Conservation (phyloP, 352 stramenopile genomes). For the Globisporangium camurandrum region DNA sequence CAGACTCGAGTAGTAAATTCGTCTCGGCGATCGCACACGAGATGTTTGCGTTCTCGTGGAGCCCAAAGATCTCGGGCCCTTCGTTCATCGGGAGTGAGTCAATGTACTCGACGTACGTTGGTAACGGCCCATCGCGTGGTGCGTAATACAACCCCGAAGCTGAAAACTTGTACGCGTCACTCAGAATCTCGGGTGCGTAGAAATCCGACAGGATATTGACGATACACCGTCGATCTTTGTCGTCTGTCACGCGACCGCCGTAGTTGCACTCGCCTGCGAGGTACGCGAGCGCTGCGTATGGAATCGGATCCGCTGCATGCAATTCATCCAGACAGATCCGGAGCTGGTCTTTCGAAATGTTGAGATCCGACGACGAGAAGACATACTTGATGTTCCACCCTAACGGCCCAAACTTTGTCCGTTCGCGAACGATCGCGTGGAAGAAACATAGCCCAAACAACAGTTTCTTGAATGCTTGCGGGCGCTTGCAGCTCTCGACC, state of each 20-base stretch:
- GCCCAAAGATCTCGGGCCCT: constrained; percentile 77
- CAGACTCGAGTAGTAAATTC: constrained; percentile 81
- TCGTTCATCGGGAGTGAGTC: constrained; percentile 81
- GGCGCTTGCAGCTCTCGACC: constrained; percentile 54
- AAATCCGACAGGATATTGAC: constrained; percentile 84
- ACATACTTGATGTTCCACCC: constrained; percentile 89
- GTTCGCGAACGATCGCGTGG: constrained; percentile 81
- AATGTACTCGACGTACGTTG: constrained; percentile 70
- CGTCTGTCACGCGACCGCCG: constrained; percentile 91
- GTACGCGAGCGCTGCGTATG: constrained; percentile 90
- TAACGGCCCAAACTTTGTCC: constrained; percentile 78
- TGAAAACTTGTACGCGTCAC: constrained; percentile 74
- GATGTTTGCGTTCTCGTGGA: constrained; percentile 86
- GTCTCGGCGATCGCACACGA: constrained; percentile 86
- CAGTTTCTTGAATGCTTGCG: constrained; percentile 75
- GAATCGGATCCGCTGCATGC: constrained; percentile 49
- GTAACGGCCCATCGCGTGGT: constrained; percentile 33
- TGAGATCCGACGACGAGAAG: constrained; percentile 78
- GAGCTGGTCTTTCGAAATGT: constrained; percentile 82
- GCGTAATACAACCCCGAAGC: constrained; percentile 80
- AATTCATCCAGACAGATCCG: constrained; percentile 80
- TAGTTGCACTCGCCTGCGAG: constrained; percentile 94
- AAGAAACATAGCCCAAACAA: constrained; percentile 91
- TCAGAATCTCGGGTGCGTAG: constrained; percentile 71
- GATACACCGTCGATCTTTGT: constrained; percentile 88